These are phyloP conservation scores for Neurospora sp. DNA, from an alignment of 495 filamentous ascomycete genomes.

Conservation along the genomic window DNA sequence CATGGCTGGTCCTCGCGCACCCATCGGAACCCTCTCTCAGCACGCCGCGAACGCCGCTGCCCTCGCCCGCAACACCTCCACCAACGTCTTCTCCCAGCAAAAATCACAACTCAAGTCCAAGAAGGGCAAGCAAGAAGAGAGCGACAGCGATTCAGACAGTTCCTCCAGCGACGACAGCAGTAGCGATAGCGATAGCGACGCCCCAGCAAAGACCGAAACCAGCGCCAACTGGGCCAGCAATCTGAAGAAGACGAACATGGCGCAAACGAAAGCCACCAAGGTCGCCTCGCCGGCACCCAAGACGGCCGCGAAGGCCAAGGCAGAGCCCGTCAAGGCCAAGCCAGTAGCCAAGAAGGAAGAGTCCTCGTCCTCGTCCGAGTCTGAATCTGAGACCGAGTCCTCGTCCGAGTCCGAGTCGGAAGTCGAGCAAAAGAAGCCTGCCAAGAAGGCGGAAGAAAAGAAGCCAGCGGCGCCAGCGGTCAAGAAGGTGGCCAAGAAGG, in stretches of 20 bases:
- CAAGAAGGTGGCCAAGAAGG: slow-evolving; percentile 6
- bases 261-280: slow-evolving; percentile 3
- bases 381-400: slow-evolving; percentile 14
- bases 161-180: slow-evolving; percentile 18
- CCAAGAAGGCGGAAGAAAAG: slow-evolving; percentile 6
- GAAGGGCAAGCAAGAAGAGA: slow-evolving; percentile 9
- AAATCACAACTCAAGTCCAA: slow-evolving; percentile 16
- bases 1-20: slow-evolving; percentile 27
- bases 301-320: slow-evolving; percentile 3
- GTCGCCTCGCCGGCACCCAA: slow-evolving; percentile 1
- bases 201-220: background rate
- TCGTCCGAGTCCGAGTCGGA: slow-evolving; percentile 12
- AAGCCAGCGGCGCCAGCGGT: background rate
- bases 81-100: slow-evolving; percentile 8
- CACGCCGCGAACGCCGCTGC: slow-evolving; percentile 19
- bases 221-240: slow-evolving; percentile 7
- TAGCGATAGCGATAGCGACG: slow-evolving; percentile 20
- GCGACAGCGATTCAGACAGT: slow-evolving; percentile 5
- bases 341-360: slow-evolving; percentile 2
- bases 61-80: slow-evolving; percentile 15
- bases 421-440: slow-evolving; percentile 4
- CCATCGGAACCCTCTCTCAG: slow-evolving; percentile 21
- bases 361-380: slow-evolving; percentile 7
- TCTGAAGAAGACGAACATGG: slow-evolving; percentile 3
- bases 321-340: slow-evolving; percentile 2